Evolutionary conservation across 1,284 basidiomycete genomes (phyloP).

Genomic region (Melampsora abietis-canadensis): DNA sequence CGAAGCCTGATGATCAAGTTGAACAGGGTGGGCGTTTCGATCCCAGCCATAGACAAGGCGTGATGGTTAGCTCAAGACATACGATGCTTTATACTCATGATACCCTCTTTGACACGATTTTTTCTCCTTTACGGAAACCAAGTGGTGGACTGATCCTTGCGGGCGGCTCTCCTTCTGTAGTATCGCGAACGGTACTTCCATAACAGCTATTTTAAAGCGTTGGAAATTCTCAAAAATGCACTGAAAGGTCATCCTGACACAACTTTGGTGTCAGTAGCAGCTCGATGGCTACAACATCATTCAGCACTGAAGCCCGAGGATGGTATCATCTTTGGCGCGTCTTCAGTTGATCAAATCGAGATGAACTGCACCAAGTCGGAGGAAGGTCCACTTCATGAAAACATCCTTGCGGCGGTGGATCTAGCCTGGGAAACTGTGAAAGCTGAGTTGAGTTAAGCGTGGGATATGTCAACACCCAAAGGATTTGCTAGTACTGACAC

Average conservation of each 20-base stretch:
- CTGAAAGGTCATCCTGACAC: conserved; percentile 6
- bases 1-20: conserved; percentile 1
- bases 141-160: not conserved
- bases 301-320: conserved; percentile 4
- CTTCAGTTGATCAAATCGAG: conserved; percentile 13
- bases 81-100: not conserved
- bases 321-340: conserved; percentile 26
- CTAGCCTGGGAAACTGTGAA: conserved; percentile 15
- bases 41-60: not conserved
- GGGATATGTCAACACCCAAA: not conserved
- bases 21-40: conserved; percentile 6
- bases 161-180: not conserved
- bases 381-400: conserved; percentile 5
- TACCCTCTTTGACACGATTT: not conserved
- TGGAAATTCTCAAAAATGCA: not conserved
- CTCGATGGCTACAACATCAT: conserved; percentile 39
- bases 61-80: not conserved
- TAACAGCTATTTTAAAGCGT: not conserved
- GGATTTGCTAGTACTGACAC: not conserved
- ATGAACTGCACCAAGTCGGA: conserved; percentile 13
- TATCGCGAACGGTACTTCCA: conserved; percentile 9
- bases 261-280: conserved; percentile 24
- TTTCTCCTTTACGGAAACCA: not conserved
- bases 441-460: conserved; percentile 10
- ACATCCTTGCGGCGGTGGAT: not conserved